A percentile compares a stretch with the other conserved stretches of the same genome.
These are phyloP conservation scores for Miscanthus lutarioriparius DNA, from an alignment of 176 grass and related monocot species.

Conservation along the genomic window DNA sequence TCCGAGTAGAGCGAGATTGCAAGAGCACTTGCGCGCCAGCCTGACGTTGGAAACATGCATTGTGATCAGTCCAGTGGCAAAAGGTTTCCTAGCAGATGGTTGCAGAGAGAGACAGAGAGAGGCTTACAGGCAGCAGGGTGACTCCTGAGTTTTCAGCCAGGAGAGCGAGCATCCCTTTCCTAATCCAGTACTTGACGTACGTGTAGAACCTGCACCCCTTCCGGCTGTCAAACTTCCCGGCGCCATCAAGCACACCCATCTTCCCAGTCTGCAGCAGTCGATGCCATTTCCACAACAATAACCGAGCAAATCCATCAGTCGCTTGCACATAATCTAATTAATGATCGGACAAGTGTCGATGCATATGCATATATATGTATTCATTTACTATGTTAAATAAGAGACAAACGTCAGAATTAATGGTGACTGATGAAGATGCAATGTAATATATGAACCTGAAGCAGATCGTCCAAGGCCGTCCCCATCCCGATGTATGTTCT, in stretches of 20 bases:
- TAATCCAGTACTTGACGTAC: constrained; percentile 86
- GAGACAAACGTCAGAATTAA: too few species aligned
- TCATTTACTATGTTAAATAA: too few species aligned
- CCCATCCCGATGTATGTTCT: constrained; percentile 68
- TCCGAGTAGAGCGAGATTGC: constrained; percentile 56
- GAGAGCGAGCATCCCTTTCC: constrained; percentile 69
- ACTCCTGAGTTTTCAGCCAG: constrained; percentile 58
- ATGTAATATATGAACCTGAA: constrained; percentile 51
- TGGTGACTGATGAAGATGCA: too few species aligned
- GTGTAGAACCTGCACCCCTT: constrained; percentile 76
- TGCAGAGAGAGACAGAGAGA: neutral
- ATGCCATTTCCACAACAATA: neutral
- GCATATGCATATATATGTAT: too few species aligned
- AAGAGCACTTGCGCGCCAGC: constrained; percentile 66
- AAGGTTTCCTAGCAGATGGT: too few species aligned
- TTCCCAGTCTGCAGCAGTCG: constrained; percentile 56
- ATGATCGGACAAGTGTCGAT: too few species aligned
- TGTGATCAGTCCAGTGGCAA: too few species aligned
- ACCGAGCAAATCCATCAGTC: neutral
- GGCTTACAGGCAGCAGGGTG: constrained; percentile 47
- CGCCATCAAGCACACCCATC: constrained; percentile 71
- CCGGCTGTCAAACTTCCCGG: constrained; percentile 67
- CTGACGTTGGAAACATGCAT: constrained; percentile 60
- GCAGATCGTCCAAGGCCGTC: constrained; percentile 72
- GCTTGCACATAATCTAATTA: too few species aligned